Evolutionary conservation across 306 rosid genomes (phyloP), one percentile per base, ranked within the genome.

Genomic region (Prunus dulcis): DNA sequence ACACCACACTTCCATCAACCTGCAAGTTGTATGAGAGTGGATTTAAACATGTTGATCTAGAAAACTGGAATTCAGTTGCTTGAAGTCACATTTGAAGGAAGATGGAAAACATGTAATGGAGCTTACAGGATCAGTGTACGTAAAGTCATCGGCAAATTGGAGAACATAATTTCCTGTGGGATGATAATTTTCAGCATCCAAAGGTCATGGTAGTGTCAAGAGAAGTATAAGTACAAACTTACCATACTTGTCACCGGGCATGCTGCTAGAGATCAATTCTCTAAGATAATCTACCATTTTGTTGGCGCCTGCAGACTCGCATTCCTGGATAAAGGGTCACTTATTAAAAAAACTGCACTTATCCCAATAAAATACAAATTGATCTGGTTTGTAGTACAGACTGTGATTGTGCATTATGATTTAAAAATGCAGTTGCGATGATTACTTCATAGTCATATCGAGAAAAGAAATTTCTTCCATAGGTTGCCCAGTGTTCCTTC

Each of bases 371-470:
- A 73, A 63, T 49, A 41, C 62, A 74, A 76, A 41, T 73, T 78
- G 65, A 66, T 52, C 71, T 72, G 55, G 23, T 58, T 5, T 4
- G 3, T 9, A 34, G 75, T 49, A 47, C 6, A n/a, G 45, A 80
- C 46, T 38, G 43, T 69, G 25, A 52, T n/a, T 19, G 57, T 45
- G 78, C 45, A 69, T 45, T 49, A 34, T 47, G 63, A 62, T 74
- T 71, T 74, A 58, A 60, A 34, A 67, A 52, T 47, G 80, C 56
- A 71, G 73, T 27, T 13, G 66, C 1, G 66, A 50, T 56, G 71
- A 88, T 66, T 71, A 91, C 98, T 87, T 96, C 97, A 22, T 96
- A 96, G 87, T 96, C 99, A 38, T 92, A 96, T 86, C 99, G 86
- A 60, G 98, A 96, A 82, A 96, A 93, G 88, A 91, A 89, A 79